These are phyloP conservation scores for Amanita inopinata DNA, from an alignment of 768 basidiomycete species.

Conservation along the genomic window DNA sequence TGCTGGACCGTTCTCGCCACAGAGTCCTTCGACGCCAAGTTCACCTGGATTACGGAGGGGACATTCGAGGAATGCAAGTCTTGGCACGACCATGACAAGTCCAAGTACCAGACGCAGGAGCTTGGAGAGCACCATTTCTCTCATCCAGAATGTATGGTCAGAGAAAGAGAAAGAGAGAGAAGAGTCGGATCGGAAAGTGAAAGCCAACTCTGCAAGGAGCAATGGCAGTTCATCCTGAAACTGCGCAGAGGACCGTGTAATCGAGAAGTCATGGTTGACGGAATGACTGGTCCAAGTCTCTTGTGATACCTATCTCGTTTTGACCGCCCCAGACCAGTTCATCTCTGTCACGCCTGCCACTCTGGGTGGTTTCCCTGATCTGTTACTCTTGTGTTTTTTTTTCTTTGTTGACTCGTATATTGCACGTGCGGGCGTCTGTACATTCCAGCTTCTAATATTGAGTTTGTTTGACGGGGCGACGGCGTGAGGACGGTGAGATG, in stretches of 20 bases:
- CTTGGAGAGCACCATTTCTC: slow-evolving; percentile 89
- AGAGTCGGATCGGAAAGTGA: slow-evolving; percentile 2
- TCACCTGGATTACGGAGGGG: slow-evolving; percentile 53
- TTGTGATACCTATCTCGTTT: background rate
- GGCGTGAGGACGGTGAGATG: too few species aligned
- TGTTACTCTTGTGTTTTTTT: background rate
- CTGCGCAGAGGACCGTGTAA: background rate
- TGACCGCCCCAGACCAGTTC: too few species aligned
- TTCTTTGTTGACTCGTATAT: background rate
- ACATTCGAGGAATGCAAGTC: slow-evolving; percentile 67
- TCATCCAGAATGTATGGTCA: slow-evolving; percentile 83
- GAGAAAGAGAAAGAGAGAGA: slow-evolving; percentile 15
- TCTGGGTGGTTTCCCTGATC: background rate
- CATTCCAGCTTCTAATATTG: too few species aligned
- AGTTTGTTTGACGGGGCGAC: too few species aligned
- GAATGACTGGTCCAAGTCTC: background rate
- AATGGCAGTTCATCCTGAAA: background rate
- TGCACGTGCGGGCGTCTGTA: too few species aligned
- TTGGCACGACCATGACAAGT: slow-evolving; percentile 93
- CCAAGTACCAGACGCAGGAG: slow-evolving; percentile 88
- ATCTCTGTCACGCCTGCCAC: too few species aligned
- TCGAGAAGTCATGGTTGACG: background rate
- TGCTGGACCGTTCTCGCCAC: slow-evolving; percentile 25
- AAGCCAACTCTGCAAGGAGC: background rate
- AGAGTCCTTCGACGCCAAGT: slow-evolving; percentile 23